Evolutionary conservation across 345 rosid species (phyloP).

Genomic region (Melaleuca quinquenervia): DNA sequence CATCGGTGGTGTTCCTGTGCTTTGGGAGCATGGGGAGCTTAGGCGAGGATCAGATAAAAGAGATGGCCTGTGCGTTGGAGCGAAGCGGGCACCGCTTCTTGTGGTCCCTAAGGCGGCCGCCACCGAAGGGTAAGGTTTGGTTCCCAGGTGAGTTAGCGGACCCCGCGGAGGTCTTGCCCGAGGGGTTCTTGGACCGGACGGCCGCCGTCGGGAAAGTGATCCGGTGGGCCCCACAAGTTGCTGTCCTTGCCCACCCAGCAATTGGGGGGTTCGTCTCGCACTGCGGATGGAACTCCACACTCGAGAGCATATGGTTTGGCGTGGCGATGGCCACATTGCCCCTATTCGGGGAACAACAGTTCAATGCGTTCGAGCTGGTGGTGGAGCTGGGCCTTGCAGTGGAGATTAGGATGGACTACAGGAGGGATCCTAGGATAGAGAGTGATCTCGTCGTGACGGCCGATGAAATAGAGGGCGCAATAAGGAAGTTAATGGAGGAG

Average conservation of each 20-base stretch:
- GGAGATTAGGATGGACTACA: constrained; percentile 1
- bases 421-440: neutral
- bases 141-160: constrained; percentile 6
- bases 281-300: constrained; percentile 26
- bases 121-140: neutral
- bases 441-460: neutral
- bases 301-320: constrained; percentile 48
- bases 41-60: constrained; percentile 23
- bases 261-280: constrained; percentile 37
- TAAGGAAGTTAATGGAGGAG: constrained; percentile 27
- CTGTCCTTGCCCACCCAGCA: constrained; percentile 4
- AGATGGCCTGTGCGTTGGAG: constrained; percentile 44
- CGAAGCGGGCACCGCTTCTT: constrained; percentile 25
- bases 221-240: constrained; percentile 49
- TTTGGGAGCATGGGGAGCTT: constrained; percentile 58
- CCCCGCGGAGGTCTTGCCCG: constrained; percentile 24
- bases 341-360: constrained; percentile 33
- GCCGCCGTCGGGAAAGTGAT: constrained; percentile 26
- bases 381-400: constrained; percentile 31
- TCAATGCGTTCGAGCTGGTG: constrained; percentile 44
- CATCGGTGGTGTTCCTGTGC: constrained; percentile 54
- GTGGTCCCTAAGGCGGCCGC: constrained; percentile 33
- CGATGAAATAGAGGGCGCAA: constrained; percentile 23
- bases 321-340: constrained; percentile 49
- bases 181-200: constrained; percentile 38